Evolutionary conservation across 106 monocot species (phyloP).

Genomic region (Dioscorea alata): DNA sequence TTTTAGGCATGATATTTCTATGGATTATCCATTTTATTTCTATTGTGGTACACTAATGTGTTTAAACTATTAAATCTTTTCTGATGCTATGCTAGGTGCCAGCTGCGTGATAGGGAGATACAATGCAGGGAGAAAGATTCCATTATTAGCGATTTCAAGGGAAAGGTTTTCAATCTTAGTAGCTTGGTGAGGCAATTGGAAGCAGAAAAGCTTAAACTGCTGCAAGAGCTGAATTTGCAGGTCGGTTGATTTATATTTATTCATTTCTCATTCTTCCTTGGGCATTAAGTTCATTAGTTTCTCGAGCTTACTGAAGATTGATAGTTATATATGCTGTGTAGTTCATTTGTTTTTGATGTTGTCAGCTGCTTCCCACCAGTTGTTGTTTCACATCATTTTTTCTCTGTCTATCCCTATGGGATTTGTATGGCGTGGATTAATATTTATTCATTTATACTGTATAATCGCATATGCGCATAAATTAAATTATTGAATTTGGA

Average conservation of each 20-base stretch:
- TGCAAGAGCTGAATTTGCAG: constrained; percentile 28
- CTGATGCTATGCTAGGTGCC: constrained; percentile 35
- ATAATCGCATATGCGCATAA: no score
- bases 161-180: constrained; percentile 67
- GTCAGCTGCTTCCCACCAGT: no score
- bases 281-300: no score
- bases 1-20: neutral
- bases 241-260: constrained; percentile 4
- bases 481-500: no score
- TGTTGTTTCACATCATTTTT: no score
- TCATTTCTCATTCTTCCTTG: neutral
- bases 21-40: neutral
- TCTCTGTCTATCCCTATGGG: no score
- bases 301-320: no score
- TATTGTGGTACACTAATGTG: no score
- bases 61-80: neutral
- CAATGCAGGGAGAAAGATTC: constrained; percentile 65
- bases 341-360: no score
- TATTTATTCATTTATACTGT: no score
- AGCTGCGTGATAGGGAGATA: constrained; percentile 54
- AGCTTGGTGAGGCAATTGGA: constrained; percentile 46
- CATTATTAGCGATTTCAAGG: constrained; percentile 56
- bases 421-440: no score
- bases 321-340: no score
- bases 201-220: constrained; percentile 24